Evolutionary conservation across 768 basidiomycete species (phyloP), one percentile per base, ranked within the genome.

Genomic region (Russula foetens): DNA sequence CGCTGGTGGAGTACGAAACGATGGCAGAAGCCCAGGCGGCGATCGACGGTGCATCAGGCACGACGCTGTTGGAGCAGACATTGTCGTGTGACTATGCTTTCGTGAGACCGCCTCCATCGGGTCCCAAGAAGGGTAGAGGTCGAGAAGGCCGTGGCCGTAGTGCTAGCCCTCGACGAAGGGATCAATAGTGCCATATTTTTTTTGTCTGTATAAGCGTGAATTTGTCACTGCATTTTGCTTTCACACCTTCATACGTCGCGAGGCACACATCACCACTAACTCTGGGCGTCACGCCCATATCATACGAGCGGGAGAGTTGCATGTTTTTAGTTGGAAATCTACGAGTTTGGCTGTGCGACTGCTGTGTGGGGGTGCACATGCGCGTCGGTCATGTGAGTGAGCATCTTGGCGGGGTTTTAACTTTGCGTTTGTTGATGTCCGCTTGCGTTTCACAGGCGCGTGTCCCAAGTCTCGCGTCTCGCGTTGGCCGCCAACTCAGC

Each of bases 1-100:
- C 95, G 4, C 77, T 99, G 56, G 92, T 99, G 53, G 97, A 99
- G 74, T 99, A 98, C 71, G 93, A 95, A 69, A 95, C 92, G 6
- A 88, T 91, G 84, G 79, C 85, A 12, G 95, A 98, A 62, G 97
- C 97, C 1, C 92, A 97, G 68, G 84, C 85, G 28, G 97, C 97
- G 19, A 96, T 99, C 63, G 89, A 93, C 58, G 87, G 86, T 48
- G 93, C 94, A 26, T 84, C 88, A 24, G 91, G 92, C 3, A 85
- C 90, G 4, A 77, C 82, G 7, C 73, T 98, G 58, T 74, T 99
- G 56, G 97, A 97, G 69, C 92, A 98, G 74, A 75, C 73, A 19
- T 79, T 98, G 46, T 84, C 89, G 65, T 95, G 92, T 67, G 95
- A 97, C 69, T 98, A 91, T 71, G 92, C 90, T 0, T 98, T 98